Evolutionary conservation across 768 basidiomycete species (phyloP), one percentile per base, ranked within the genome.

Genomic region (Pilatotrama ljubarskyi): DNA sequence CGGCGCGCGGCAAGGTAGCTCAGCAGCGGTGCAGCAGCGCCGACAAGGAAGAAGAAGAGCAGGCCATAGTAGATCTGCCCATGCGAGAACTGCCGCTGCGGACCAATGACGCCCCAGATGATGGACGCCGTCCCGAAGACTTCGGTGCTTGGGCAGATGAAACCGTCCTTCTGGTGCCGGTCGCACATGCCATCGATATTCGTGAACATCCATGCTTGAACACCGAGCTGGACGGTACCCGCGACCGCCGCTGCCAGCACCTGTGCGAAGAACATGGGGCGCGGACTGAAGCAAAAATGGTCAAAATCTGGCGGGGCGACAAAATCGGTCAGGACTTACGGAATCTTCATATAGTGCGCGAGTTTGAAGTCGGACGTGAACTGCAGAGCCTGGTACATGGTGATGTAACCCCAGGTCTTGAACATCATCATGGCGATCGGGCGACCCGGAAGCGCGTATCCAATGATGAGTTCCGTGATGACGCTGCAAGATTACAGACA

Each of bases 341-440:
- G 86, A 51, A 92, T 80, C 74, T 89, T 89, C 84, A 85, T 87
- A 64, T 77, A 77, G 52, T 73, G 89, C 10, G 86, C 89, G 48
- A 90, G 85, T 73, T 93, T 93, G 70, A 92, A 85, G 74, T 92
- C 88, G 9, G 82, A 77, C 1, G 86, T 82, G 75, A 92, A 93
- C 42, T 75, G 75, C 41, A 91, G 70, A 1, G 90, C 88, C 72
- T 87, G 85, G 2, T 78, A 77, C 80, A 85, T 84, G 50, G 83
- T 85, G 58, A 87, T 85, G 66, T 89, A 90, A 32, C 90, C 89
- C 79, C 80, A 90, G 0, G 87, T 88, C 82, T 90, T 92, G 81
- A 91, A 91, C 77, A 92, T 76, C 90, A 93, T 91, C 80, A 85
- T 90, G 0, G 91, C 90, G 56, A 92, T 70, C 5, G 91, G 89